Evolutionary conservation across 2,329 filamentous ascomycete species (phyloP).

Genomic region (Plectosphaerella plurivora): DNA sequence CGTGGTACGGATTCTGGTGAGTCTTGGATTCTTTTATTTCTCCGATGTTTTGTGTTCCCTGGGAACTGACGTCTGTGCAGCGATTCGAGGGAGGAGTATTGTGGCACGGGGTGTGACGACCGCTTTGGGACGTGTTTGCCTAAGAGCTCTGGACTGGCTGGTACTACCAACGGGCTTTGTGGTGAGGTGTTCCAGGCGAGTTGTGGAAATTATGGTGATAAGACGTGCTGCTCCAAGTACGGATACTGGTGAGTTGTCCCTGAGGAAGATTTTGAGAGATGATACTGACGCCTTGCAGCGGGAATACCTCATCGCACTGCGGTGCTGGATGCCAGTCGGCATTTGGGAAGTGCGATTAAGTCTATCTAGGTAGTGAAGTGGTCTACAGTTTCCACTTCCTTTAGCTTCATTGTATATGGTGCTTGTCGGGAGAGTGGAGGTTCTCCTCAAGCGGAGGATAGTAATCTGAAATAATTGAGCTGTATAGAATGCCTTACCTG

Average conservation of each 20-base stretch:
- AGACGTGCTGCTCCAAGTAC: conserved; percentile 29
- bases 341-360: conserved; percentile 25
- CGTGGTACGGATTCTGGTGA: conserved; percentile 34
- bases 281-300: conserved; percentile 16
- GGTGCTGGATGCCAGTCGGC: conserved; percentile 25
- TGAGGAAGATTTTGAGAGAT: not conserved
- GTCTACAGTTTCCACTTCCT: too few relatives aligned
- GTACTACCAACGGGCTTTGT: conserved; percentile 32
- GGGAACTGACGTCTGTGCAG: conserved; percentile 12
- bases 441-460: too few relatives aligned
- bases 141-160: conserved; percentile 13
- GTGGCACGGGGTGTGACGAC: conserved; percentile 31
- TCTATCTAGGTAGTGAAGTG: too few relatives aligned
- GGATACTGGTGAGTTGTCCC: conserved; percentile 26
- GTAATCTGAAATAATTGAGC: too few relatives aligned
- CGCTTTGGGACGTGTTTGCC: conserved; percentile 28
- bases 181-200: conserved; percentile 23
- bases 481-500: too few relatives aligned
- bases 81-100: conserved; percentile 24
- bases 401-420: too few relatives aligned
- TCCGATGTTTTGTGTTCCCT: not conserved
- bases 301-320: conserved; percentile 21
- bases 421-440: too few relatives aligned
- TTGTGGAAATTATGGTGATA: conserved; percentile 24
- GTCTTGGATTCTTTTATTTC: conserved; percentile 4